A percentile compares a stretch with the other conserved stretches of the same genome.
These are phyloP conservation scores for Trichosporon sp. DNA, from an alignment of 1,284 basidiomycete genomes.

Conservation along the genomic window DNA sequence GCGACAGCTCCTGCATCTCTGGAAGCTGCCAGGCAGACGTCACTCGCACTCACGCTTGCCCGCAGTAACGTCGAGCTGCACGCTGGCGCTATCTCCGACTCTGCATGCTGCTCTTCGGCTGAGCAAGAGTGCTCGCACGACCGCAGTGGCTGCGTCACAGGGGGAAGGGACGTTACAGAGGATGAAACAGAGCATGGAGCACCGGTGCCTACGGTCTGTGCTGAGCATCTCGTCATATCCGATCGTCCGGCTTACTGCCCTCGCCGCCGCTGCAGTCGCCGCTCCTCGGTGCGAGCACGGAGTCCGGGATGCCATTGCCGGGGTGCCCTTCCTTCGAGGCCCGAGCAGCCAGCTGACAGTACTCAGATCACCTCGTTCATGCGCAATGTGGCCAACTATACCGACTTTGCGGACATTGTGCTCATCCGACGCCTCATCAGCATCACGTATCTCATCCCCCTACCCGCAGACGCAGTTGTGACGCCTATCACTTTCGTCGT, in stretches of 20 bases:
- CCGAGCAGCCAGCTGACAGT: neutral
- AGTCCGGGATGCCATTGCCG: neutral
- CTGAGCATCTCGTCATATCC: neutral
- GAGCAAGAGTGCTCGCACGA: too few relatives aligned
- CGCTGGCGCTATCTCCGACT: neutral
- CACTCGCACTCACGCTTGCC: neutral
- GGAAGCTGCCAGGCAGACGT: neutral
- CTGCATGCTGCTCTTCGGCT: neutral
- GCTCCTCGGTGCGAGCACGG: neutral
- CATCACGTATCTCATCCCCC: constrained; percentile 72
- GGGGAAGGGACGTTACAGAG: neutral
- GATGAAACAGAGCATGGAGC: neutral
- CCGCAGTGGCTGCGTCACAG: neutral
- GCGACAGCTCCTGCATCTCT: neutral
- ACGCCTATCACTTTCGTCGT: constrained; percentile 92
- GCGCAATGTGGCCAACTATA: constrained; percentile 76
- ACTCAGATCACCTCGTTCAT: constrained; percentile 54
- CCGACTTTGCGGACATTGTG: constrained; percentile 78
- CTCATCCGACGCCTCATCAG: constrained; percentile 75
- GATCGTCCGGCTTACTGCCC: neutral
- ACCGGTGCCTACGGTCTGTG: neutral
- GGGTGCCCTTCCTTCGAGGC: neutral
- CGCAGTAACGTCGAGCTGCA: neutral
- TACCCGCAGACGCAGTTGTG: constrained; percentile 88
- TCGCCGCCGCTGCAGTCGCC: neutral